Evolutionary conservation across 108 stramenopile genomes (phyloP).

Genomic region (Nitzschia putrida): DNA sequence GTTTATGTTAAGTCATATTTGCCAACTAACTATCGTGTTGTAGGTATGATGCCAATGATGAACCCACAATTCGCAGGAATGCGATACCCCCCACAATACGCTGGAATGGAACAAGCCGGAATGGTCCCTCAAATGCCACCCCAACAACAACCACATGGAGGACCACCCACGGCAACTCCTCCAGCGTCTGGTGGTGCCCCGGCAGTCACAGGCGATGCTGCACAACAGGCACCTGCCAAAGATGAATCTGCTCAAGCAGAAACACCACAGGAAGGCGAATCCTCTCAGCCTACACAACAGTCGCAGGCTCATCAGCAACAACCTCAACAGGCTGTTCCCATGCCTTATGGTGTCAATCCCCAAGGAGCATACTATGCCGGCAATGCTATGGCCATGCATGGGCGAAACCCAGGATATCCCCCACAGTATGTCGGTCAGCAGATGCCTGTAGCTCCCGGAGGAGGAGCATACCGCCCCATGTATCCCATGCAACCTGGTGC

Average conservation of each 20-base stretch:
- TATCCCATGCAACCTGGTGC: slow-evolving; percentile 50
- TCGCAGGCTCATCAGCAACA: slow-evolving; percentile 30
- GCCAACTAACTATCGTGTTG: background rate
- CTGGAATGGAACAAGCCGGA: slow-evolving; percentile 48
- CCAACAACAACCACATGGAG: slow-evolving; percentile 41
- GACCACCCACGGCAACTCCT: slow-evolving; percentile 4
- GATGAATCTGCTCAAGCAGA: background rate
- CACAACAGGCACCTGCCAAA: slow-evolving; percentile 2
- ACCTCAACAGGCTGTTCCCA: slow-evolving; percentile 36
- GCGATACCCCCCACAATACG: slow-evolving; percentile 49
- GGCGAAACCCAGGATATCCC: slow-evolving; percentile 48
- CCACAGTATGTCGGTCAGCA: slow-evolving; percentile 57
- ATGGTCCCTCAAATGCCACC: slow-evolving; percentile 37
- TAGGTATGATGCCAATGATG: slow-evolving; percentile 83
- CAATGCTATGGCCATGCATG: slow-evolving; percentile 36
- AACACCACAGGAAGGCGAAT: slow-evolving; percentile 21
- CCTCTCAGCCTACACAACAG: slow-evolving; percentile 37
- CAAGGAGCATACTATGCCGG: slow-evolving; percentile 49
- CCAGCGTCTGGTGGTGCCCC: slow-evolving; percentile 12
- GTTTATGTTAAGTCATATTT: background rate
- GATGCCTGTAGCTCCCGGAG: slow-evolving; percentile 40
- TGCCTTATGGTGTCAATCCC: slow-evolving; percentile 47
- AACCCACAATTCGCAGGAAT: slow-evolving; percentile 56
- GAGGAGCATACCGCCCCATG: slow-evolving; percentile 18
- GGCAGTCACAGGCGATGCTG: background rate